Base-by-base conservation (phyloP, 345 rosid genomes). In the Gossypium rotundifolium region DNA sequence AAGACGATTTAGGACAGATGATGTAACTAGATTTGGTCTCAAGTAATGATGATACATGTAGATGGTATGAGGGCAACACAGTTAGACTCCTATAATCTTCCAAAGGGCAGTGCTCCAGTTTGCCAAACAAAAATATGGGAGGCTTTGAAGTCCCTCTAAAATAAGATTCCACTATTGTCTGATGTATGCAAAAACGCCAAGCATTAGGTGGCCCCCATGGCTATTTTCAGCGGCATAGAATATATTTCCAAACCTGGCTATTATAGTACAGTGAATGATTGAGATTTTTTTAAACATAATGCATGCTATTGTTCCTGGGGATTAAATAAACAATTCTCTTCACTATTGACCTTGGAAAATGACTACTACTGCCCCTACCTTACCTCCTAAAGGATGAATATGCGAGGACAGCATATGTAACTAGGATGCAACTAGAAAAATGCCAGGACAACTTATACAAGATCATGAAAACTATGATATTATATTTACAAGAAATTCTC, bases 31-130 rank as follows among this genome's bases (percentile, higher is more conserved):
- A 77, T 88, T 76, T 78, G 89, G 90, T 78, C 83, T 94, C 54
- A 94, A 87, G 87, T 94, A 94, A 94, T 22, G 98, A 94, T 79
- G 98, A 94, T 70, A 78, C 74, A 22, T 88, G 82, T 63, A 81
- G 80, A 73, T 83, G 88, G 20, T 85, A 86, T 74, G 81, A 80
- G 27, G 79, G 77, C 78, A 79, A 82, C 55, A 91, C 90, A 11
- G 86, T 91, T 61, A 92, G 81, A 77, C 91, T 94, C 76, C 64
- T 78, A n/a, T 11, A 48, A 12, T 83, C 84, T 55, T 79, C 78
- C 40, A 33, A 33, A 42, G 83, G 83, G 83, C 73, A 65, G 70
- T 2, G 73, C 83, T 52, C 77, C 46, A 60, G 71, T 75, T 9
- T 89, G 40, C 40, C 40, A 33, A 33, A 33, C 40, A 33, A 33